A percentile compares a stretch with the other conserved stretches of the same genome.
phyloP scores from a whole-genome alignment of 768 basidiomycete genomes.

The Strobilomyces dryophilus region DNA sequence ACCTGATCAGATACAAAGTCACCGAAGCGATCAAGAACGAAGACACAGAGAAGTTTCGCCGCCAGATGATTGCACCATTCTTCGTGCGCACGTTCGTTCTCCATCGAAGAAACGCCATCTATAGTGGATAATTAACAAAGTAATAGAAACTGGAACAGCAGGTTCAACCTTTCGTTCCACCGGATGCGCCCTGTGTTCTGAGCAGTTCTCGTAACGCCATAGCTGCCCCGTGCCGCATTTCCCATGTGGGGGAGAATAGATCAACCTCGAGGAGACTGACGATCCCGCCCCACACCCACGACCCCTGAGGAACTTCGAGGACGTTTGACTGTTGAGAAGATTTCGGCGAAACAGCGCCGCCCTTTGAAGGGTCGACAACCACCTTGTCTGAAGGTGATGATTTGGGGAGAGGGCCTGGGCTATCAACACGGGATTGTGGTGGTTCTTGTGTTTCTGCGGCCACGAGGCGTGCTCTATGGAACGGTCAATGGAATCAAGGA shows the following conservation, averaged over 20 bases:
- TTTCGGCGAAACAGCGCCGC: conserved; percentile 80
- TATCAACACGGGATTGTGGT: conserved; percentile 52
- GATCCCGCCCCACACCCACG: conserved; percentile 86
- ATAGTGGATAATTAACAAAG: conserved; percentile 3
- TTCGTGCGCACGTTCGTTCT: conserved; percentile 69
- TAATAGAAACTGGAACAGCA: background rate
- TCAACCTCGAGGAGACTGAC: conserved; percentile 77
- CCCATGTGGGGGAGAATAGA: conserved; percentile 85
- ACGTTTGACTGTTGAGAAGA: conserved; percentile 72
- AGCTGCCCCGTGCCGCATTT: conserved; percentile 90
- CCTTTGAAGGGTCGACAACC: conserved; percentile 75
- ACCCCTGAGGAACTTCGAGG: conserved; percentile 67
- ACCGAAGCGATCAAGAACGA: conserved; percentile 95
- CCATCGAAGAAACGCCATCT: conserved; percentile 50
- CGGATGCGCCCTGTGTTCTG: conserved; percentile 75
- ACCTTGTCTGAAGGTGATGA: conserved; percentile 55
- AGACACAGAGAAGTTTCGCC: conserved; percentile 80
- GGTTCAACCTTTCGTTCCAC: conserved; percentile 71
- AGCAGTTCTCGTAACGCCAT: conserved; percentile 87
- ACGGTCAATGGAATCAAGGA: conserved; percentile 2
- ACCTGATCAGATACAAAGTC: conserved; percentile 95
- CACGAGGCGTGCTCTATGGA: conserved; percentile 66
- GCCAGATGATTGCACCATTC: conserved; percentile 89
- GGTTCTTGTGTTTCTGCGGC: conserved; percentile 52
- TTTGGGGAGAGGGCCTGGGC: conserved; percentile 44